Base-by-base conservation (phyloP, 345 rosid genomes). In the Syzygium aromaticum region DNA sequence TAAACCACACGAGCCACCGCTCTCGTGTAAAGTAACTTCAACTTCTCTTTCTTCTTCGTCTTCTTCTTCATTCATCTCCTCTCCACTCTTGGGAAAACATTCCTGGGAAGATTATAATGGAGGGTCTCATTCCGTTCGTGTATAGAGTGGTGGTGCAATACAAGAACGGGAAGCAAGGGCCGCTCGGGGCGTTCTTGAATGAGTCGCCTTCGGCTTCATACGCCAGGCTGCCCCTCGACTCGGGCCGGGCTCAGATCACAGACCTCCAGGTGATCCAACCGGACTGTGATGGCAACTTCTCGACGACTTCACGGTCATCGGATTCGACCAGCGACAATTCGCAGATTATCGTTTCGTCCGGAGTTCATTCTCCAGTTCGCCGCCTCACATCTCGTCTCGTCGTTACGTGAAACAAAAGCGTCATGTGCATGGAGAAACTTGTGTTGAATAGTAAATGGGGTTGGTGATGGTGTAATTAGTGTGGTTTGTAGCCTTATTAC, bases 61-160 rank as follows among this genome's bases (percentile, higher is more conserved):
- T 46, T 57, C 73, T 22, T 59, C 17, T 11, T 40, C 57, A 22
- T 51, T 13, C 51, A 67, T 73, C 80, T 73, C 8, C 80, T 73
- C 80, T 38, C 80, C 46, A 38, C 49, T 33, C 49, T 73, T 19
- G 80, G 49, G 80, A 73, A 33, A 33, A 9, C 49, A 19, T 33
- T 33, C 25, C 10, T 15, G 38, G 52, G n/a, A 52, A 33, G 23
- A 49, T 40, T 84, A 38, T 10, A 85, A 88, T 88, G 89, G 89
- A 88, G 84, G 89, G 89, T 19, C 89, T 87, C 86, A 87, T 87
- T 51, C 89, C 89, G 19, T 64, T 84, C 43, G 61, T 87, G 63
- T 84, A 87, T 82, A 84, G 73, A 28, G 78, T 86, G 14, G 77
- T 88, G 40, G 77, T 88, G 19, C 54, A 73, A 40, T 56, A 64